These are phyloP conservation scores for Fennellomyces sp. DNA, from an alignment of 371 early-diverging fungal genomes.

Conservation along the genomic window DNA sequence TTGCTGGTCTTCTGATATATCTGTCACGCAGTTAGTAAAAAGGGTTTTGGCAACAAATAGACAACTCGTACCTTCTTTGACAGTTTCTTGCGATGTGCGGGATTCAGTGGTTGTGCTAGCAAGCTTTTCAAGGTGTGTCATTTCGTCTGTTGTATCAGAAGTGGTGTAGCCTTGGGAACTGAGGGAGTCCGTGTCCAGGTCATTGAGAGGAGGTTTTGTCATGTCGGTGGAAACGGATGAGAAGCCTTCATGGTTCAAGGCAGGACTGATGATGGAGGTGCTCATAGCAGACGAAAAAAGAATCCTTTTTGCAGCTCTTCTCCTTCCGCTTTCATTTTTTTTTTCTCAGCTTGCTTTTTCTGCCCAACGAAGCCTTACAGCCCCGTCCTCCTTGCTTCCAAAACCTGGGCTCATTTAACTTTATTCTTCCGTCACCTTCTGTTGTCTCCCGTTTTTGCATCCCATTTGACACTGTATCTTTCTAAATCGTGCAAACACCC, in stretches of 20 bases:
- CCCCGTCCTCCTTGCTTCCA: no score
- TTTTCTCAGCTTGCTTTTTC: no score
- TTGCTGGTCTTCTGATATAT: background rate
- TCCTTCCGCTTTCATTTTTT: no score
- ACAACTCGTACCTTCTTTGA: slow-evolving; percentile 2
- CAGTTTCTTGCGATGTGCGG: background rate
- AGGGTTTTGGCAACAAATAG: background rate
- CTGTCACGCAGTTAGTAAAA: background rate
- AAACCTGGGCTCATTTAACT: no score
- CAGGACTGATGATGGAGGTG: background rate
- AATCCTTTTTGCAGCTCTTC: no score
- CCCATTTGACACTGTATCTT: no score
- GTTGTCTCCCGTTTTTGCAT: no score
- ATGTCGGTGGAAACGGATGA: background rate
- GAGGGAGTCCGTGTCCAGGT: background rate
- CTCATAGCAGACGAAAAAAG: no score
- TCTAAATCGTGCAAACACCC: no score
- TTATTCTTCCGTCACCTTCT: no score
- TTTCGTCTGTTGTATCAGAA: background rate
- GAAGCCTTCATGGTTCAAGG: background rate
- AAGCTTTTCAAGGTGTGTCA: background rate
- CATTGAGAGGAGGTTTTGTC: background rate
- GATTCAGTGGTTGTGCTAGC: no score
- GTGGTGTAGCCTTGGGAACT: background rate
- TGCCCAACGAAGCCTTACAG: no score